Evolutionary conservation across 768 basidiomycete species (phyloP), one percentile per base, ranked within the genome.

Genomic region (Pulveroboletus sp.): DNA sequence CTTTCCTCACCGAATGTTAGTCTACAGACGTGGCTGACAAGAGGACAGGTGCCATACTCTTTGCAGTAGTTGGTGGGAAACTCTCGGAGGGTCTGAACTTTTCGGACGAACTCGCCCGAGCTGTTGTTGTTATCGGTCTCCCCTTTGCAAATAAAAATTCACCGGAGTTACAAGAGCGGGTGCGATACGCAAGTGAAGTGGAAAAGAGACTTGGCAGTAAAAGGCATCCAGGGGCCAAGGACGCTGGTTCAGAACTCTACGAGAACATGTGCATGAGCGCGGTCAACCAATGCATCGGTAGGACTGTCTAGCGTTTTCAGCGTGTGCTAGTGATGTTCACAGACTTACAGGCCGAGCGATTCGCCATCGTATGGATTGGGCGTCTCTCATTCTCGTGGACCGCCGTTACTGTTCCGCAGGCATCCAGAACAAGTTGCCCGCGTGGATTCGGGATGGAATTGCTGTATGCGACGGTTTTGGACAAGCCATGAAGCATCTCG

Each of bases 201-300:
- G 81, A 82, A 64, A 69, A 72, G 54, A 76, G 68, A 62, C 57
- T 67, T 47, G 74, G 70, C 2, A 54, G 62, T 27, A 67, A 58
- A 52, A 63, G 61, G 39, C 62, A 53, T 8, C 46, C 60, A 0
- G 76, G 77, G 9, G 63, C 72, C 49, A 82, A 79, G 49, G 83
- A 89, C 55, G 85, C 89, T 6, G 87, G 81, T 5, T 75, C 82
- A 18, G 92, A 93, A 69, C 71, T 95, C 47, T 97, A 93, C 65
- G 88, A 89, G 72, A 91, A 90, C 59, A 79, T 90, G 78, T 90
- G 89, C 59, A 90, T 89, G 86, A 87, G 85, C 56, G 89, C 93
- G 0, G 93, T 99, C 46, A 99, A 99, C 68, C 95, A 99, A 66
- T 92, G 89, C 49, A 96, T 99, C 53, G 95, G 94, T 90, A 43